A percentile compares a stretch with the other conserved stretches of the same genome.
Evolutionary conservation across 768 basidiomycete species (phyloP).

Genomic region (Cystobasidium onofrii): DNA sequence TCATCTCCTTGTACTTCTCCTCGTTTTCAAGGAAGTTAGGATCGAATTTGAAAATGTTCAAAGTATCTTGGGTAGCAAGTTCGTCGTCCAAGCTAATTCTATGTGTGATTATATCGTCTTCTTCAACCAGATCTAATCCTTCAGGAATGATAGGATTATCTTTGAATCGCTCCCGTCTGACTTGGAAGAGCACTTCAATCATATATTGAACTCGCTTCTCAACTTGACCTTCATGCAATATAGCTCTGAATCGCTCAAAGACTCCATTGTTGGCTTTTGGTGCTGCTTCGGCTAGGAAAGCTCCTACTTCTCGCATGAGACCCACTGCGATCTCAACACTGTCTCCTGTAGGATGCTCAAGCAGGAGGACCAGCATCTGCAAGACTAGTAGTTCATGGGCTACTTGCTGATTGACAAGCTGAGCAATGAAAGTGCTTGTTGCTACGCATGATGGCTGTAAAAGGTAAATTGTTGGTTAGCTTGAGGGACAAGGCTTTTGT

Average conservation of each 20-base stretch:
- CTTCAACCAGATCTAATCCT: conserved; percentile 90
- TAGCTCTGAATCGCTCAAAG: conserved; percentile 92
- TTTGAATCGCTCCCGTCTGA: conserved; percentile 97
- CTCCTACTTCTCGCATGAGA: conserved; percentile 93
- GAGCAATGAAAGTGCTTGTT: conserved; percentile 72
- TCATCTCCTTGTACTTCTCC: conserved; percentile 85
- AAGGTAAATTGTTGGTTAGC: neutral
- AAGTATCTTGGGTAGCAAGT: conserved; percentile 81
- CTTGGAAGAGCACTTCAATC: conserved; percentile 99
- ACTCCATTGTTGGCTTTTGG: conserved; percentile 91
- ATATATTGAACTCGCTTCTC: conserved; percentile 97
- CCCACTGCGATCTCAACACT: conserved; percentile 97
- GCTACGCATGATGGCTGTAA: conserved; percentile 81
- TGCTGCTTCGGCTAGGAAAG: conserved; percentile 83
- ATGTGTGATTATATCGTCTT: conserved; percentile 97
- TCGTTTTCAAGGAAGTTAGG: conserved; percentile 81
- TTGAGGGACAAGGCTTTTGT: neutral
- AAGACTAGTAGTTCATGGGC: conserved; percentile 90
- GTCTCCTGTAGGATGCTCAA: conserved; percentile 92
- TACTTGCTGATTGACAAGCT: conserved; percentile 86
- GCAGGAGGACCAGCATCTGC: conserved; percentile 87
- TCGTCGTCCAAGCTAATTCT: conserved; percentile 86
- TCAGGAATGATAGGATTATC: conserved; percentile 92
- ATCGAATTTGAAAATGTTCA: conserved; percentile 94
- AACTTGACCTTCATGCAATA: conserved; percentile 87